These are phyloP conservation scores for Coleophoma cylindrospora DNA, from an alignment of 2,329 filamentous ascomycete genomes.

Conservation along the genomic window DNA sequence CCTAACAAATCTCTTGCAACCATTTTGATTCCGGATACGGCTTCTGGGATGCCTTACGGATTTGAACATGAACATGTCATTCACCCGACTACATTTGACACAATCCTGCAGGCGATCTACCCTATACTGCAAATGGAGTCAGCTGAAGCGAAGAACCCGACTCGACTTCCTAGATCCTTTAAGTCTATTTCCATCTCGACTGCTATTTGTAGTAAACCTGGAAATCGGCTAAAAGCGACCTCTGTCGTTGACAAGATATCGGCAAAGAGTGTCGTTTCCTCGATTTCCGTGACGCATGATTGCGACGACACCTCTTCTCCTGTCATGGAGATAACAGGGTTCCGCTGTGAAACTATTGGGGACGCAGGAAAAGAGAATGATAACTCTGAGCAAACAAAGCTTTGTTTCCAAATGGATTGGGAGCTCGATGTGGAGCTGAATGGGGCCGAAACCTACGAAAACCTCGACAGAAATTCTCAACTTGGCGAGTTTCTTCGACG, in stretches of 20 bases:
- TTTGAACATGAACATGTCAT: constrained; percentile 28
- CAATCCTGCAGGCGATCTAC: constrained; percentile 26
- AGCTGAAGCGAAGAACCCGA: not conserved
- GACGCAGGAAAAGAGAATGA: not conserved
- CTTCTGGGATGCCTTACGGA: constrained; percentile 26
- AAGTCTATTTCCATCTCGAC: not conserved
- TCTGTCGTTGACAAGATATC: not conserved
- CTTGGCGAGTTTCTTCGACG: too few species aligned
- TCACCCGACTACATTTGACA: constrained; percentile 31
- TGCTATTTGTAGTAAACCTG: not conserved
- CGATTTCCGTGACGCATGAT: not conserved
- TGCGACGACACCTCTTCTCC: not conserved
- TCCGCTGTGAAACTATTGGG: not conserved
- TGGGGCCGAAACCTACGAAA: too few species aligned
- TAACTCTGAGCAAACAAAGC: not conserved
- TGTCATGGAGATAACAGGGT: not conserved
- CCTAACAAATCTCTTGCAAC: not conserved
- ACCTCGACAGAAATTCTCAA: too few species aligned
- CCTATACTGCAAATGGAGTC: constrained; percentile 13
- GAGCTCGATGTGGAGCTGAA: not conserved
- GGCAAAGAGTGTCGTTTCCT: not conserved
- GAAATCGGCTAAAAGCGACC: not conserved
- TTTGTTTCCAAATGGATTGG: not conserved
- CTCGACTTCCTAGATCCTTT: not conserved
- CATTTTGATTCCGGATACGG: constrained; percentile 23